Evolutionary conservation across 257 asterid species (phyloP).

Genomic region (Fraxinus anomala): DNA sequence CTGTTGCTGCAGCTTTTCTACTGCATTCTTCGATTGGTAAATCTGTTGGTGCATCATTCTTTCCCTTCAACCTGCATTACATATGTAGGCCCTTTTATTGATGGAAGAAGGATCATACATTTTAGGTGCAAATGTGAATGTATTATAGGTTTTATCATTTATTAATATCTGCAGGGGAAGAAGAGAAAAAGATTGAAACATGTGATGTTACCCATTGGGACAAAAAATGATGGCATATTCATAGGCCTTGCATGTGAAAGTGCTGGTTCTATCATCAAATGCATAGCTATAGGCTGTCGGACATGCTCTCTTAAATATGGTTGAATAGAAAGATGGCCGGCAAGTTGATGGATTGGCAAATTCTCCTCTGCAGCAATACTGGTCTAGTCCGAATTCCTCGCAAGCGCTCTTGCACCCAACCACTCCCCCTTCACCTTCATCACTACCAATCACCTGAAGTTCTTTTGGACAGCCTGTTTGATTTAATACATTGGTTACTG

Average conservation of each 20-base stretch:
- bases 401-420: constrained; percentile 64
- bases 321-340: constrained; percentile 45
- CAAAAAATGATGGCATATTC: constrained; percentile 58
- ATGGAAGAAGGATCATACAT: neutral
- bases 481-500: neutral
- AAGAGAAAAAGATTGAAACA: constrained; percentile 8
- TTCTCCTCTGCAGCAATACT: constrained; percentile 26
- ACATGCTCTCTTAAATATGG: constrained; percentile 60
- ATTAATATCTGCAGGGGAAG: neutral
- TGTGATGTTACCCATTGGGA: constrained; percentile 49
- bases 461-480: constrained; percentile 53
- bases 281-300: constrained; percentile 84
- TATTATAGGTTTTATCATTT: neutral
- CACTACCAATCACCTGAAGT: constrained; percentile 43
- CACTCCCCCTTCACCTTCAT: constrained; percentile 30
- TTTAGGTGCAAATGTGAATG: neutral
- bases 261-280: constrained; percentile 80
- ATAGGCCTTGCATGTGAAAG: constrained; percentile 77
- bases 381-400: constrained; percentile 50
- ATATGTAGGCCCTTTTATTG: neutral
- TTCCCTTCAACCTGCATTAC: constrained; percentile 31
- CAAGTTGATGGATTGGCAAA: constrained; percentile 50
- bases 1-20: constrained; percentile 15
- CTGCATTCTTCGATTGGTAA: constrained; percentile 13
- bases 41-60: constrained; percentile 22